Percentiles rank a stretch among this genome's conserved stretches.
phyloP scores from a whole-genome alignment of 345 rosid species.

The Lepidium africanum region DNA sequence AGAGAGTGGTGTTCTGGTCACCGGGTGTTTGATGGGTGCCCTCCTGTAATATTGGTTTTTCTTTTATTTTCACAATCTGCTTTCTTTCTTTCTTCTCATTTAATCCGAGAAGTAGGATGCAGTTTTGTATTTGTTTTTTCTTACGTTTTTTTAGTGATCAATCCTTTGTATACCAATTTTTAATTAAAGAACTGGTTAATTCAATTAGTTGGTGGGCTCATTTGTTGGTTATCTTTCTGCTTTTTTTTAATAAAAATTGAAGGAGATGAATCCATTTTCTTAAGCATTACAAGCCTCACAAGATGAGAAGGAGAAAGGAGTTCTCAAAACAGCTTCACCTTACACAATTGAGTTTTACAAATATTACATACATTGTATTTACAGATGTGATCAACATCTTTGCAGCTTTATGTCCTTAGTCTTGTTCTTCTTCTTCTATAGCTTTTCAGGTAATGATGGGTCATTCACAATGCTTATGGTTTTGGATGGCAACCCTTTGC shows the following conservation, averaged over 20 bases:
- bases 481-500: slow-evolving; percentile 46
- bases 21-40: slow-evolving; percentile 3
- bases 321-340: slow-evolving; percentile 10
- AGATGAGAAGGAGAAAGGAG: background rate
- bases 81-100: slow-evolving; percentile 12
- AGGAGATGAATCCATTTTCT: slow-evolving; percentile 7
- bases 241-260: background rate
- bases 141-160: background rate
- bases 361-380: slow-evolving; percentile 13
- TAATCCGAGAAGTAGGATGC: slow-evolving; percentile 21
- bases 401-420: slow-evolving; percentile 9
- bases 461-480: slow-evolving; percentile 37
- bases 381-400: slow-evolving; percentile 11
- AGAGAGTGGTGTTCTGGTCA: slow-evolving; percentile 18
- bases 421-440: background rate
- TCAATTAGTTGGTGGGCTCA: slow-evolving; percentile 12
- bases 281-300: slow-evolving; percentile 16
- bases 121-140: slow-evolving; percentile 3
- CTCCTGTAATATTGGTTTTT: slow-evolving; percentile 14
- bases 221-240: background rate
- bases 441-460: slow-evolving; percentile 3
- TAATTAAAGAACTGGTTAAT: slow-evolving; percentile 16
- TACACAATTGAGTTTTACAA: slow-evolving; percentile 9
- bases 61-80: slow-evolving; percentile 1
- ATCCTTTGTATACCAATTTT: slow-evolving; percentile 21